These are phyloP conservation scores for Paramecium primaurelia DNA, from an alignment of 73 alveolate species.

Conservation along the genomic window DNA sequence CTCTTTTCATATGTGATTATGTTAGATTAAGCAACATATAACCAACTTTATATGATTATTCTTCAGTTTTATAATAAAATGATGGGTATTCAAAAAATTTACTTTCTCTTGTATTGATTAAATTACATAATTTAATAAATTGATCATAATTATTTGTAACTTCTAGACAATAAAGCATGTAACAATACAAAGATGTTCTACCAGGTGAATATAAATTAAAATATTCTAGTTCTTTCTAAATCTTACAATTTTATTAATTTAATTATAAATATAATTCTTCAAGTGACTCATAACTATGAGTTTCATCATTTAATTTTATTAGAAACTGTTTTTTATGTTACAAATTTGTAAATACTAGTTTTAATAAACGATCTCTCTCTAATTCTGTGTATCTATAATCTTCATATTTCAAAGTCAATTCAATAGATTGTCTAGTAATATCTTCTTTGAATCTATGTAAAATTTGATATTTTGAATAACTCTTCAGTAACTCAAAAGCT, in stretches of 20 bases:
- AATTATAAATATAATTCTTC: neutral
- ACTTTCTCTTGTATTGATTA: neutral
- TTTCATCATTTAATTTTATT: neutral
- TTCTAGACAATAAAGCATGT: conserved; percentile 33
- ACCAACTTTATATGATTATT: neutral
- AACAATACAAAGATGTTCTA: conserved; percentile 9
- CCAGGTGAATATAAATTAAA: neutral
- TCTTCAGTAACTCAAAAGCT: neutral
- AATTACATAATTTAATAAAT: neutral
- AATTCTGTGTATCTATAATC: conserved; percentile 29
- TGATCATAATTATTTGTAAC: conserved; percentile 35
- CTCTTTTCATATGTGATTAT: neutral
- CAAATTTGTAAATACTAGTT: neutral
- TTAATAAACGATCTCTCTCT: neutral
- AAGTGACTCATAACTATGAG: neutral
- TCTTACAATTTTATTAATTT: neutral
- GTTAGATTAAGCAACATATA: neutral
- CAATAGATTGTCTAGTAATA: neutral
- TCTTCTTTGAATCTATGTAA: neutral
- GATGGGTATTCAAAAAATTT: conserved; percentile 36
- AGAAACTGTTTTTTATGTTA: neutral
- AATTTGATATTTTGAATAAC: conserved; percentile 16
- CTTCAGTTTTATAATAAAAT: conserved; percentile 4
- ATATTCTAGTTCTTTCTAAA: neutral
- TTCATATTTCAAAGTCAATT: conserved; percentile 12